Conservation (phyloP, 306 rosid species). For the Inga oerstediana region DNA sequence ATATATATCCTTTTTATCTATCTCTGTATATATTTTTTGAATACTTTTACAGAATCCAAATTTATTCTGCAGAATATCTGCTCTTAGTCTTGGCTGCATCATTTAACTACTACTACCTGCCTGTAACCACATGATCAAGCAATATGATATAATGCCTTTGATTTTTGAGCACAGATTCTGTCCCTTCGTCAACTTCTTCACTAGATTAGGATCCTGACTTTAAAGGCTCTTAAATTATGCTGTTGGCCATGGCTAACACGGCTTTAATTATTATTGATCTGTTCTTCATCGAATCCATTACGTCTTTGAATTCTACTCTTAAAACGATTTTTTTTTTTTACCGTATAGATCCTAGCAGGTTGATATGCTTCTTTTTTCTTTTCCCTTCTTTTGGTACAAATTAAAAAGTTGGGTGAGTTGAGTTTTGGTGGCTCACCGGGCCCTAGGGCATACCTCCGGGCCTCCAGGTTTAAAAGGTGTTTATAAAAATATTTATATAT, state of each 20-base stretch:
- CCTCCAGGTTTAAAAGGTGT: too few species aligned
- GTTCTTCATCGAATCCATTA: background rate
- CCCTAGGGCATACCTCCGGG: too few species aligned
- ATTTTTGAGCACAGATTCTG: background rate
- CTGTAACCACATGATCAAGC: background rate
- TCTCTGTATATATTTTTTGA: background rate
- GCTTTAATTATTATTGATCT: background rate
- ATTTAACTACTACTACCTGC: background rate
- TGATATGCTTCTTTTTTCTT: background rate
- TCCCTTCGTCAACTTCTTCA: background rate
- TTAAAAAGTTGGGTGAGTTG: too few species aligned
- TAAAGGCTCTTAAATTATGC: background rate
- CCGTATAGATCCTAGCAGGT: background rate
- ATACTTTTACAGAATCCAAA: background rate
- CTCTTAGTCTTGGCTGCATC: background rate
- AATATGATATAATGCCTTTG: constrained; percentile 1
- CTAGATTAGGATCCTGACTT: background rate
- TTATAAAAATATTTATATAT: too few species aligned
- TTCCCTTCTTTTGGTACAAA: background rate
- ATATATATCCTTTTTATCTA: background rate
- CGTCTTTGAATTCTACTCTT: background rate
- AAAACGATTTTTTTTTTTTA: background rate
- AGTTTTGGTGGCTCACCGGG: too few species aligned
- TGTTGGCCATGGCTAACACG: background rate
- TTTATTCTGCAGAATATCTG: background rate